A percentile compares a stretch with the other conserved stretches of the same genome.
Conservation (phyloP, 2,329 filamentous ascomycete species). For the Pyrenochaeta sp. region DNA sequence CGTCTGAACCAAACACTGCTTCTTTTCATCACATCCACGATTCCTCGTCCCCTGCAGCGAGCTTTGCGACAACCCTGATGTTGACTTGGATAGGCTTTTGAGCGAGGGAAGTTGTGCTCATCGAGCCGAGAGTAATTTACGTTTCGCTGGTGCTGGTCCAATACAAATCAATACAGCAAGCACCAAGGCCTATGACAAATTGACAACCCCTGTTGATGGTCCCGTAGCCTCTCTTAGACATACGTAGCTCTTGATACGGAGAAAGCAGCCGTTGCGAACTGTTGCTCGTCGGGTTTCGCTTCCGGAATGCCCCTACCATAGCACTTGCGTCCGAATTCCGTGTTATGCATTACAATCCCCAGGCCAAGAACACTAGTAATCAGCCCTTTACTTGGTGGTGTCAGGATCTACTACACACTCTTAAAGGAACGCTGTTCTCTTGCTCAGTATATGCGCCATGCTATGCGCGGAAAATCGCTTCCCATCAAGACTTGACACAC, state of each 20-base stretch:
- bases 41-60: not conserved
- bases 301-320: not conserved
- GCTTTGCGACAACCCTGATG: not conserved
- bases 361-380: not conserved
- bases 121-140: not conserved
- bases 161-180: not conserved
- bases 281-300: not conserved
- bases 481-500: conserved; percentile 1
- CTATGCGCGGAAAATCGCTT: conserved; percentile 4
- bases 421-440: not conserved
- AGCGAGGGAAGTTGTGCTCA: not conserved
- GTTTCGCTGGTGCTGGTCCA: not conserved
- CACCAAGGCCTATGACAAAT: not conserved
- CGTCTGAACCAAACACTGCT: conserved; percentile 7
- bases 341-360: not conserved
- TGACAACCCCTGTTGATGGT: not conserved
- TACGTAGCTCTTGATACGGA: not conserved
- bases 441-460: not conserved
- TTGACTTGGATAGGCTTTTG: not conserved
- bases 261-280: not conserved
- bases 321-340: not conserved
- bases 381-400: not conserved
- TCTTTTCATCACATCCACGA: conserved; percentile 4
- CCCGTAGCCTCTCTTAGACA: not conserved
- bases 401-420: not conserved